Conservation (phyloP, 1,139 yeast genomes). For the Blastobotrys capitulatus region DNA sequence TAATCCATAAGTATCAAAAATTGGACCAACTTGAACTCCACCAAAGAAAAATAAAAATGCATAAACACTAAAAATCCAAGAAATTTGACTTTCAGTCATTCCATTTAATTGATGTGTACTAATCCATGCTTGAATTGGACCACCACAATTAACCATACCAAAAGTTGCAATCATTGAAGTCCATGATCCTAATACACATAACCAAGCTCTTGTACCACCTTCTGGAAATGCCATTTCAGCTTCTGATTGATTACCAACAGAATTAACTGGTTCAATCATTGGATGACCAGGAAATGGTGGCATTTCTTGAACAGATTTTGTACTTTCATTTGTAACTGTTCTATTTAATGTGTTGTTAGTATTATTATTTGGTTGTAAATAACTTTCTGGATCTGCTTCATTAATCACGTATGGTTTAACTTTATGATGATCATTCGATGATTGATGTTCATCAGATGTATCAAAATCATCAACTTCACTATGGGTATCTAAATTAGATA, state of each 20-base stretch:
- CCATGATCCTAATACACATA: conserved; percentile 57
- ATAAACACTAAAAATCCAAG: conserved; percentile 62
- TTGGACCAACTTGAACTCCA: conserved; percentile 55
- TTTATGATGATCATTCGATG: background rate
- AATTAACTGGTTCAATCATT: conserved; percentile 10
- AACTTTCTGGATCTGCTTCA: background rate
- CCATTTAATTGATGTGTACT: conserved; percentile 43
- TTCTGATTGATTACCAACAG: conserved; percentile 2
- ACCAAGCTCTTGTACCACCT: conserved; percentile 42
- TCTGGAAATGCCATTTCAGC: conserved; percentile 48
- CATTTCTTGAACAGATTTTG: conserved; percentile 7
- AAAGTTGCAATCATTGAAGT: conserved; percentile 54
- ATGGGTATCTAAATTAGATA: background rate
- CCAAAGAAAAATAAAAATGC: conserved; percentile 52
- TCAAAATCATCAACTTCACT: background rate
- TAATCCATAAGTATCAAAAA: conserved; percentile 45
- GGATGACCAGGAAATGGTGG: conserved; percentile 14
- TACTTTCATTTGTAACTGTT: background rate
- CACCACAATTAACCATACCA: conserved; percentile 55
- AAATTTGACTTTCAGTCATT: conserved; percentile 42
- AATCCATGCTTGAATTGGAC: conserved; percentile 57
- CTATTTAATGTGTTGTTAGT: background rate
- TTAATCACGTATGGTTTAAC: background rate
- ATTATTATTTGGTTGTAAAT: background rate
- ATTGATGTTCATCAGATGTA: background rate